Conservation (phyloP, 1,284 basidiomycete species). For the Singerocomus inundabilis region DNA sequence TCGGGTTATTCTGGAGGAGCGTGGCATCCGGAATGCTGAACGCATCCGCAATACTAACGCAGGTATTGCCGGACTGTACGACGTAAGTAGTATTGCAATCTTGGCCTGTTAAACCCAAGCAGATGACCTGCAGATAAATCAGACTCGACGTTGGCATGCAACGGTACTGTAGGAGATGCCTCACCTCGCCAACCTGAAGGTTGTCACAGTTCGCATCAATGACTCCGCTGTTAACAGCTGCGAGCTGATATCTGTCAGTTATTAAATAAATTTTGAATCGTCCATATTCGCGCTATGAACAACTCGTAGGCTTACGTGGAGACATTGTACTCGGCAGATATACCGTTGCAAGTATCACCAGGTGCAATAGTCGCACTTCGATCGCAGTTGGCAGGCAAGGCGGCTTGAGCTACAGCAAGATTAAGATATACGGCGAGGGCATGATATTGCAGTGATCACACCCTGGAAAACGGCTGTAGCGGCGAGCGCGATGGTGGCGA, state of each 20-base stretch:
- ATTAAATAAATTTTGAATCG: neutral
- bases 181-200: conserved; percentile 34
- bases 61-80: conserved; percentile 41
- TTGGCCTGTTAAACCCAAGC: conserved; percentile 43
- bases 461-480: conserved; percentile 14
- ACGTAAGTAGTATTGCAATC: conserved; percentile 44
- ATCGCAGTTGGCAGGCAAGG: conserved; percentile 35
- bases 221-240: conserved; percentile 35
- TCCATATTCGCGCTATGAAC: neutral
- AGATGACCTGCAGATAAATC: conserved; percentile 31
- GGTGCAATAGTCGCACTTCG: conserved; percentile 39
- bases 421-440: neutral
- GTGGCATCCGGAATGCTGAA: conserved; percentile 39
- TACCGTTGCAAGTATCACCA: conserved; percentile 34
- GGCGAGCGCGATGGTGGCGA: conserved; percentile 15
- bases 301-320: conserved; percentile 39
- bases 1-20: conserved; percentile 55
- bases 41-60: conserved; percentile 37
- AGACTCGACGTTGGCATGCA: neutral
- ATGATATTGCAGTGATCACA: neutral
- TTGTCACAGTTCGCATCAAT: conserved; percentile 39
- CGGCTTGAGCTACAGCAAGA: conserved; percentile 11
- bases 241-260: conserved; percentile 40
- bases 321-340: conserved; percentile 42
- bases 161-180: neutral